A percentile compares a stretch with the other conserved stretches of the same genome.
Conservation (phyloP, 305 asterid species). For the Fraxinus greggii region DNA sequence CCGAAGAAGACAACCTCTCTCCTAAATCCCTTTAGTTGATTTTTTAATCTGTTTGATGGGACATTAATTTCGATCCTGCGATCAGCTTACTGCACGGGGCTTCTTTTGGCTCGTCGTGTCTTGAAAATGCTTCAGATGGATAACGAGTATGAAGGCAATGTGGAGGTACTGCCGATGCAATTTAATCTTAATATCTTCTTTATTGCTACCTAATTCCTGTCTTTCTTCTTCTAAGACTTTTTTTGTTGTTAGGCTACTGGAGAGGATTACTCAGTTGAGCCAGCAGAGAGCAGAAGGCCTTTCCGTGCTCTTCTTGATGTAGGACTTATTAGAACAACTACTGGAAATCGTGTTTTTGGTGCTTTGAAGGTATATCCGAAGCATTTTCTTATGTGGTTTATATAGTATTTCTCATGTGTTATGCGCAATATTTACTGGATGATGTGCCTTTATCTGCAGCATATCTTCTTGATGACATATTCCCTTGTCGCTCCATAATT, state of each 20-base stretch:
- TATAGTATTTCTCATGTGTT: background rate
- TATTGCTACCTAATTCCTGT: background rate
- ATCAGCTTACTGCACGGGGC: constrained; percentile 71
- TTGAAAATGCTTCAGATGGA: constrained; percentile 67
- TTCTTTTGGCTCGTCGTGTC: constrained; percentile 69
- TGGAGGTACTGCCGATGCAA: constrained; percentile 42
- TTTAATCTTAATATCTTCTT: background rate
- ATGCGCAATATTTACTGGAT: background rate
- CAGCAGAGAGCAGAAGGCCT: constrained; percentile 37
- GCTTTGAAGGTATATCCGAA: constrained; percentile 31
- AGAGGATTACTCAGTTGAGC: constrained; percentile 41
- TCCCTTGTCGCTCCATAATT: background rate
- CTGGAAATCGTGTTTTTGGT: constrained; percentile 45
- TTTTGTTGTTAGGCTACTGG: constrained; percentile 29
- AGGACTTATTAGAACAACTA: constrained; percentile 41
- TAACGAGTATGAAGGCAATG: constrained; percentile 68
- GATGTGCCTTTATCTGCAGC: background rate
- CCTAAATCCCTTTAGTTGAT: background rate
- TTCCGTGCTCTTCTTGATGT: constrained; percentile 44
- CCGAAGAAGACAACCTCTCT: too few species aligned
- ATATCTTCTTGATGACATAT: background rate
- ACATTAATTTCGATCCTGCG: constrained; percentile 1
- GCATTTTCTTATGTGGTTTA: background rate
- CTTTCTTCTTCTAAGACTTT: background rate
- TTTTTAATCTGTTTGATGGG: background rate